phyloP scores from a whole-genome alignment of 768 basidiomycete species.

The Termitomyces sp. region DNA sequence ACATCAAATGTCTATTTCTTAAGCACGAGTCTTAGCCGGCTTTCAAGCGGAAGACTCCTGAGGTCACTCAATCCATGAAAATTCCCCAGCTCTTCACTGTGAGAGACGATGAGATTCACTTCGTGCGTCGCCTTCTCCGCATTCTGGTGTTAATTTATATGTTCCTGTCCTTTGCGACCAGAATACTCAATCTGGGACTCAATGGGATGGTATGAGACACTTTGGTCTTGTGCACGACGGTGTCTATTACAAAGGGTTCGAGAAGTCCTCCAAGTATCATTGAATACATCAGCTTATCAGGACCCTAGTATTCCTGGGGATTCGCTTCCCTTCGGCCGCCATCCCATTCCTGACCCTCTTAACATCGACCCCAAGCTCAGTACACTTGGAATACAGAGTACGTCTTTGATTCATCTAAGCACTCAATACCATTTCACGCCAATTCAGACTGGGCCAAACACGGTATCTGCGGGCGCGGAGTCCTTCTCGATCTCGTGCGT shows the following conservation, averaged over 20 bases:
- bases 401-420: neutral
- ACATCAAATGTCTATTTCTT: neutral
- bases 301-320: conserved; percentile 33
- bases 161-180: conserved; percentile 16
- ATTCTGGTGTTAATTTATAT: neutral
- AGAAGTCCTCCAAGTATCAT: neutral
- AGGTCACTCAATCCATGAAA: conserved; percentile 31
- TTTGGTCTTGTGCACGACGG: conserved; percentile 45
- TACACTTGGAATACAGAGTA: conserved; percentile 61
- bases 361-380: conserved; percentile 39
- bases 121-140: conserved; percentile 27
- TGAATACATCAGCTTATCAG: neutral
- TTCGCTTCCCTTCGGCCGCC: conserved; percentile 36
- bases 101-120: conserved; percentile 49
- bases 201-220: conserved; percentile 66
- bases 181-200: conserved; percentile 69
- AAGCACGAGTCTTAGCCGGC: conserved; percentile 29
- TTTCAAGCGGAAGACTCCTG: conserved; percentile 48
- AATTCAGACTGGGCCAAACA: conserved; percentile 60
- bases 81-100: conserved; percentile 16
- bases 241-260: conserved; percentile 61
- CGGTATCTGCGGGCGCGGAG: conserved; percentile 64
- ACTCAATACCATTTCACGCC: conserved; percentile 24
- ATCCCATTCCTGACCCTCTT: conserved; percentile 41
- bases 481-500: conserved; percentile 58